These are phyloP conservation scores for Ustilago vetiveriae DNA, from an alignment of 1,284 basidiomycete species.

Conservation along the genomic window DNA sequence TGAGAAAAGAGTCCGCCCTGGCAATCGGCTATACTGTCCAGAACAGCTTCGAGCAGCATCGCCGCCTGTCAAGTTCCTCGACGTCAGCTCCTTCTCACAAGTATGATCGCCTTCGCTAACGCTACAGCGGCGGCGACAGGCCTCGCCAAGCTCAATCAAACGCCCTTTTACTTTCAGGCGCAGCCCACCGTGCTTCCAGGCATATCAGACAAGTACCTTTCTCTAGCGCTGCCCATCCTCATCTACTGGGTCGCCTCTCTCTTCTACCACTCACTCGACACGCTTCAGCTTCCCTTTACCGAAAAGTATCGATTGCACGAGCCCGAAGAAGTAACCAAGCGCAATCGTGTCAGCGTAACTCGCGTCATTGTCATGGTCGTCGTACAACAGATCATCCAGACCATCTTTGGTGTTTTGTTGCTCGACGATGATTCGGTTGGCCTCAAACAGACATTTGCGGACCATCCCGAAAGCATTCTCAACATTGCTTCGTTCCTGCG, in stretches of 20 bases:
- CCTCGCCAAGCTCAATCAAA: slow-evolving; percentile 44
- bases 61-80: background rate
- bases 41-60: background rate
- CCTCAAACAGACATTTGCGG: slow-evolving; percentile 61
- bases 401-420: slow-evolving; percentile 77
- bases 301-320: slow-evolving; percentile 89
- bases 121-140: slow-evolving; percentile 22
- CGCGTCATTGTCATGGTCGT: slow-evolving; percentile 83
- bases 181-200: slow-evolving; percentile 72
- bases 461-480: slow-evolving; percentile 70
- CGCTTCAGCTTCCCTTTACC: slow-evolving; percentile 76
- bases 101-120: slow-evolving; percentile 39
- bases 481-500: slow-evolving; percentile 26
- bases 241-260: slow-evolving; percentile 88
- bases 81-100: too few relatives aligned
- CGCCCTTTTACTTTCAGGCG: slow-evolving; percentile 71
- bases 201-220: slow-evolving; percentile 78
- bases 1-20: background rate
- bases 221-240: slow-evolving; percentile 79
- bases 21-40: background rate
- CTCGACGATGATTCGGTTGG: slow-evolving; percentile 71
- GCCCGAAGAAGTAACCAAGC: slow-evolving; percentile 78
- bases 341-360: slow-evolving; percentile 78
- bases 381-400: slow-evolving; percentile 87
- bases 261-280: slow-evolving; percentile 83